These are phyloP conservation scores for Gymnopilus junonius DNA, from an alignment of 768 basidiomycete species.

Conservation along the genomic window DNA sequence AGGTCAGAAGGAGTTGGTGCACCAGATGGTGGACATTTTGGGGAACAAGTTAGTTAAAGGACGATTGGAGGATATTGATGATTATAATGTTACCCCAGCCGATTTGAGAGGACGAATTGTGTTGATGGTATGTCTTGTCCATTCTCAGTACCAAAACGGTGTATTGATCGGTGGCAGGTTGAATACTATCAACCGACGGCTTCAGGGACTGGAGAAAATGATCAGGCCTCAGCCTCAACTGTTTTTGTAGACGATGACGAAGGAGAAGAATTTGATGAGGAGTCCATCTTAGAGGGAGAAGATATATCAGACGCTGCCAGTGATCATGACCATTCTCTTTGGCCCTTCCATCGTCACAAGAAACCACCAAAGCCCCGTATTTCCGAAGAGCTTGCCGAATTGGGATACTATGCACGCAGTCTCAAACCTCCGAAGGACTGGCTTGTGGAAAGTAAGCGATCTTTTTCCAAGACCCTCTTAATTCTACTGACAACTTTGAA, in stretches of 20 bases:
- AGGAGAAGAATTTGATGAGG: constrained; percentile 21
- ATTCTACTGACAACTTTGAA: neutral
- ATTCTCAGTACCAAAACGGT: neutral
- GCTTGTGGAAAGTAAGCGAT: constrained; percentile 29
- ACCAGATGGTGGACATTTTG: constrained; percentile 54
- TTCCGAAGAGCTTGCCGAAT: constrained; percentile 53
- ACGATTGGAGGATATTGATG: constrained; percentile 40
- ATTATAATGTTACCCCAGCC: constrained; percentile 43
- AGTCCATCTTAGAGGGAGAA: constrained; percentile 19
- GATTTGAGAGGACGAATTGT: constrained; percentile 58
- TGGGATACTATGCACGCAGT: constrained; percentile 65
- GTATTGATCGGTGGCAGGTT: constrained; percentile 38
- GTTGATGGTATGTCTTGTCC: constrained; percentile 50
- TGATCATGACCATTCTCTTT: neutral
- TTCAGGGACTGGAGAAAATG: constrained; percentile 24
- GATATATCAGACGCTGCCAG: constrained; percentile 1
- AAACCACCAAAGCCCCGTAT: constrained; percentile 37
- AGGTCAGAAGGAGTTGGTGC: constrained; percentile 57
- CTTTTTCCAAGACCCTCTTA: neutral
- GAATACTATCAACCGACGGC: constrained; percentile 53
- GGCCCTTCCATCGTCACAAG: constrained; percentile 18
- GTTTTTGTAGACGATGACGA: constrained; percentile 23
- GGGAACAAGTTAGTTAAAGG: constrained; percentile 53
- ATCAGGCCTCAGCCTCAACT: constrained; percentile 4
- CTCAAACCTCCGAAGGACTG: constrained; percentile 62